Percentiles rank a stretch among this genome's conserved stretches.
Evolutionary conservation across 345 rosid species (phyloP).

Genomic region (Litchi chinensis): DNA sequence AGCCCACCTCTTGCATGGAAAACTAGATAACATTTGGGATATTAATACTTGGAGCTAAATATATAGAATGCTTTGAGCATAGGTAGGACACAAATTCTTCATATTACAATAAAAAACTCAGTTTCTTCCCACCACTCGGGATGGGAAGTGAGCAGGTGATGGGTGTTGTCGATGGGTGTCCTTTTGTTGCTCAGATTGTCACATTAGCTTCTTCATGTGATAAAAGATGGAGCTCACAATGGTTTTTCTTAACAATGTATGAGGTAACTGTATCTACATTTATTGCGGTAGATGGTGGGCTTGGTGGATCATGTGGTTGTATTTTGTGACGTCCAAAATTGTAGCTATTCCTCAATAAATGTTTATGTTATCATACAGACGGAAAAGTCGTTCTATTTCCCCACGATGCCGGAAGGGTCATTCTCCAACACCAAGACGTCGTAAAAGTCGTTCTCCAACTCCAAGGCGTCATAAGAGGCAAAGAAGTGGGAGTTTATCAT

Average conservation of each 20-base stretch:
- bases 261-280: constrained; percentile 86
- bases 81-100: constrained; percentile 39
- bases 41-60: constrained; percentile 24
- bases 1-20: constrained; percentile 19
- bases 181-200: constrained; percentile 77
- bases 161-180: constrained; percentile 71
- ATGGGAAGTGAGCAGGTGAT: constrained; percentile 85
- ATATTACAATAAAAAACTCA: constrained; percentile 38
- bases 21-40: constrained; percentile 14
- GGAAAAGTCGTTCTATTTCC: constrained; percentile 83
- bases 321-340: constrained; percentile 27
- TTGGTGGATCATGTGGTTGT: constrained; percentile 31
- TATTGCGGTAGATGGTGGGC: constrained; percentile 43
- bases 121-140: constrained; percentile 51
- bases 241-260: constrained; percentile 71
- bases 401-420: constrained; percentile 67
- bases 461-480: constrained; percentile 76
- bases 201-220: constrained; percentile 90
- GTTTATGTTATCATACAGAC: constrained; percentile 54
- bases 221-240: constrained; percentile 86
- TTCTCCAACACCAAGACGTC: constrained; percentile 64
- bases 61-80: constrained; percentile 27
- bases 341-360: constrained; percentile 46
- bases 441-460: constrained; percentile 72
- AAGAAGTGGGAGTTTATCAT: constrained; percentile 77